Evolutionary conservation across 768 basidiomycete genomes (phyloP).

Genomic region (Clathrus columnatus): DNA sequence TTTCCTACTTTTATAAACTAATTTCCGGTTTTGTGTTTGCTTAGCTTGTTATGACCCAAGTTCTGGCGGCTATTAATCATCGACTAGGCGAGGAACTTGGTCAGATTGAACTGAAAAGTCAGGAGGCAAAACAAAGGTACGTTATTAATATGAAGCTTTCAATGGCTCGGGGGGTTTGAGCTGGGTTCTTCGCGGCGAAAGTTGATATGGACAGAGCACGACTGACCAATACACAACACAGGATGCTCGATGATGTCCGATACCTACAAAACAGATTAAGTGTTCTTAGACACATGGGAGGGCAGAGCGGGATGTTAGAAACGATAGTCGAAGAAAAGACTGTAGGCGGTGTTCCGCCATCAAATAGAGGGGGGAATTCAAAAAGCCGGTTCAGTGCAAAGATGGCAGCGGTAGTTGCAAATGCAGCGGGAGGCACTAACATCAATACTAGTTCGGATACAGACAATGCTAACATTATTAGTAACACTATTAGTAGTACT

Average conservation of each 20-base stretch:
- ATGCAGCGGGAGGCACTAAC: not conserved
- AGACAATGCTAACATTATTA: not conserved
- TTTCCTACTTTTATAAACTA: no score
- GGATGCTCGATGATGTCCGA: constrained; percentile 71
- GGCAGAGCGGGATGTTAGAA: constrained; percentile 72
- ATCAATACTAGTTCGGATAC: not conserved
- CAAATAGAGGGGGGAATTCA: not conserved
- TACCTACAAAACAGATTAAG: constrained; percentile 72
- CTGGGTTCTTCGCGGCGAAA: no score
- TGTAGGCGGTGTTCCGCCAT: constrained; percentile 21
- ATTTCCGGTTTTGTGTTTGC: no score
- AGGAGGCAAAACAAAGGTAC: constrained; percentile 80
- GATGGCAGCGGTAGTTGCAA: constrained; percentile 5
- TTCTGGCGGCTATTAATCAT: constrained; percentile 88
- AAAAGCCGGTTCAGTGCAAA: constrained; percentile 7
- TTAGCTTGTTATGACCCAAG: constrained; percentile 90
- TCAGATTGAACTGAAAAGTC: constrained; percentile 71
- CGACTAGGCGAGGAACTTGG: constrained; percentile 81
- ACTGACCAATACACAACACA: constrained; percentile 23
- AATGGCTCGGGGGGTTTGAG: not conserved
- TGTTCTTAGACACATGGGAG: constrained; percentile 61
- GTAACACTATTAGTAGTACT: not conserved
- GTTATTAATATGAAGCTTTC: constrained; percentile 16
- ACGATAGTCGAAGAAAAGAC: constrained; percentile 77
- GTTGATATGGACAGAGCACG: not conserved